A percentile compares a stretch with the other conserved stretches of the same genome.
phyloP scores from a whole-genome alignment of 2,329 filamentous ascomycete species.

The Curvularia sp. region DNA sequence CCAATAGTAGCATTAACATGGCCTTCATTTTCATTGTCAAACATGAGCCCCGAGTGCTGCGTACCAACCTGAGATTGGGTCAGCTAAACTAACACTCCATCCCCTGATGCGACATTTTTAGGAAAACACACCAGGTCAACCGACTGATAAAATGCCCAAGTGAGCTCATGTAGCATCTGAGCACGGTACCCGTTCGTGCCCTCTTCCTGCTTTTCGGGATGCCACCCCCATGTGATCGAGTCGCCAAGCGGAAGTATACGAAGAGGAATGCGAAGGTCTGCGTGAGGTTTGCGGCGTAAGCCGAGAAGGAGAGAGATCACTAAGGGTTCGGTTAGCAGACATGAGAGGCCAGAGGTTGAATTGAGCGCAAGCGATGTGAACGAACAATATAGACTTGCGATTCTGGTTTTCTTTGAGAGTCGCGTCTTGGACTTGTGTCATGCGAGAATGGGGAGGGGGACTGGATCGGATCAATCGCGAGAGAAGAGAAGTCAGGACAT shows the following conservation, averaged over 20 bases:
- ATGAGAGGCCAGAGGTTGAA: background rate
- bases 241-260: conserved; percentile 37
- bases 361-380: conserved; percentile 3
- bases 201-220: conserved; percentile 18
- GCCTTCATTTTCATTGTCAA: conserved; percentile 45
- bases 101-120: no score
- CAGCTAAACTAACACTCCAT: no score
- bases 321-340: conserved; percentile 10
- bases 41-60: conserved; percentile 41
- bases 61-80: conserved; percentile 31
- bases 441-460: background rate
- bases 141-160: conserved; percentile 22
- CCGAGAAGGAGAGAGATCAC: conserved; percentile 15
- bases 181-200: conserved; percentile 52
- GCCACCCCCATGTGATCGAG: conserved; percentile 44
- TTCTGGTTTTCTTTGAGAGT: background rate
- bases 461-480: no score
- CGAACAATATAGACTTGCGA: background rate
- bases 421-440: background rate
- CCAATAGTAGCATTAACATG: conserved; percentile 42
- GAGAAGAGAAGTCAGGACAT: conserved; percentile 4
- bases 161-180: conserved; percentile 34
- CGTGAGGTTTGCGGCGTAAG: conserved; percentile 10
- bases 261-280: conserved; percentile 19
- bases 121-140: conserved; percentile 29